Evolutionary conservation across 2,329 filamentous ascomycete genomes (phyloP).

Genomic region (Calonectria hongkongensis): DNA sequence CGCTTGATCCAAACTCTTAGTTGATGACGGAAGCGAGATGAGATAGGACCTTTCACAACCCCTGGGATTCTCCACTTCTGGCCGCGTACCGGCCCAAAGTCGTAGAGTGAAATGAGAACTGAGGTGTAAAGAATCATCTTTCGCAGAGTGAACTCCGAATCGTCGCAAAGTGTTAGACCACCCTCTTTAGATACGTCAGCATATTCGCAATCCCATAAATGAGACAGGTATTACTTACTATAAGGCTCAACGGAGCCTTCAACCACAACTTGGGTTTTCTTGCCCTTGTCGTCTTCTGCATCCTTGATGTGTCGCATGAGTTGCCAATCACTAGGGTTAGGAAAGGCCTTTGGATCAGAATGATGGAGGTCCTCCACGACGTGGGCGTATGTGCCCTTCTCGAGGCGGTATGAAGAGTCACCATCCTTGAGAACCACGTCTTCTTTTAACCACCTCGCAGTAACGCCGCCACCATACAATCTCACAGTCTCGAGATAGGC

Average conservation of each 20-base stretch:
- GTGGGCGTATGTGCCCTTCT: conserved; percentile 61
- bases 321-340: conserved; percentile 60
- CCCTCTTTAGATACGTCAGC: conserved; percentile 54
- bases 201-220: not conserved
- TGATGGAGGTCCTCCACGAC: conserved; percentile 59
- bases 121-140: conserved; percentile 61
- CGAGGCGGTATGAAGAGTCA: conserved; percentile 54
- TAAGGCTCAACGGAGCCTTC: conserved; percentile 57
- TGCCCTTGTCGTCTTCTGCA: conserved; percentile 49
- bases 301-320: conserved; percentile 58
- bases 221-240: conserved; percentile 54
- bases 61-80: conserved; percentile 54
- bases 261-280: conserved; percentile 47
- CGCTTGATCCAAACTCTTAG: conserved; percentile 60
- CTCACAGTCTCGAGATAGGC: conserved; percentile 64
- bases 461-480: conserved; percentile 61
- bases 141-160: conserved; percentile 56
- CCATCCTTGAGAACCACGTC: conserved; percentile 57
- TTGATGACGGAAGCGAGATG: conserved; percentile 53
- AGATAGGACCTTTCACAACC: conserved; percentile 51
- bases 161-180: conserved; percentile 58
- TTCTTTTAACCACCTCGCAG: conserved; percentile 56
- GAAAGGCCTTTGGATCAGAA: conserved; percentile 58
- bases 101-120: conserved; percentile 61
- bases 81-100: conserved; percentile 57